A percentile compares a stretch with the other conserved stretches of the same genome.
These are phyloP conservation scores for Phytophthora sansomeana DNA, from an alignment of 352 stramenopile species.

Conservation along the genomic window DNA sequence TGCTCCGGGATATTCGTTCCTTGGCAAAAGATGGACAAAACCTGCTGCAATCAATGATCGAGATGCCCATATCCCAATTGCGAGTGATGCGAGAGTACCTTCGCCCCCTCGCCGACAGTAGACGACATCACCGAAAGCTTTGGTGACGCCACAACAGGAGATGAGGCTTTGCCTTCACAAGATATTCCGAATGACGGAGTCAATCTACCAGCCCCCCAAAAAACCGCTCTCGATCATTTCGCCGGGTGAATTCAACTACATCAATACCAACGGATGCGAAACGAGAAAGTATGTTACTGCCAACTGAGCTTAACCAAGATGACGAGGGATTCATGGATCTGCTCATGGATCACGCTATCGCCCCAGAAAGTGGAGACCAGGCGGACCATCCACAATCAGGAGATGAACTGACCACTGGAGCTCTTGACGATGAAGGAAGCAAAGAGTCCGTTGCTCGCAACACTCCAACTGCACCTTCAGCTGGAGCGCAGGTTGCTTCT, in stretches of 20 bases:
- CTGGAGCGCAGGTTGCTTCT: conserved; percentile 3
- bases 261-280: background rate
- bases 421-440: background rate
- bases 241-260: background rate
- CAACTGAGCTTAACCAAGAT: conserved; percentile 15
- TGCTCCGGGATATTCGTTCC: conserved; percentile 15
- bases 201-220: background rate
- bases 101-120: conserved; percentile 4
- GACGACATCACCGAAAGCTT: conserved; percentile 15
- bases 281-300: background rate
- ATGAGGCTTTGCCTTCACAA: conserved; percentile 26
- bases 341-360: conserved; percentile 39
- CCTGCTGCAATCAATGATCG: background rate
- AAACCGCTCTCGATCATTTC: background rate
- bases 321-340: conserved; percentile 42
- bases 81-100: background rate
- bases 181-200: conserved; percentile 9
- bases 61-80: background rate
- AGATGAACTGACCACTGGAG: conserved; percentile 7
- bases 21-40: conserved; percentile 19
- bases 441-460: background rate
- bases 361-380: conserved; percentile 29
- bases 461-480: background rate
- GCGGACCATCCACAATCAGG: background rate
- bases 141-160: conserved; percentile 2